Conservation (phyloP, 495 filamentous ascomycete genomes). For the Penicillium atrosanguineum region DNA sequence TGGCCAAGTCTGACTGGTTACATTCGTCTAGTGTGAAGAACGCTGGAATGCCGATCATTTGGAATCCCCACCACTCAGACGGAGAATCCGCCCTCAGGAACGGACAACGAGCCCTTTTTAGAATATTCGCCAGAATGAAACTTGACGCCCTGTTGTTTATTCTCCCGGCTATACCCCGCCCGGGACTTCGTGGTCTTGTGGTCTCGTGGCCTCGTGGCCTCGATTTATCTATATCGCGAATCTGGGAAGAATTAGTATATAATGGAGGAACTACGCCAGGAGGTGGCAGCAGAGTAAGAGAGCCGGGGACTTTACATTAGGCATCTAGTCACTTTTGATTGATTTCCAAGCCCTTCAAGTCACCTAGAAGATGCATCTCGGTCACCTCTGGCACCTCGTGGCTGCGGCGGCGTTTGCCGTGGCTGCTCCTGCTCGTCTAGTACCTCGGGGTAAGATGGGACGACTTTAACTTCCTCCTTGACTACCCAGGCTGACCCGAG, state of each 20-base stretch:
- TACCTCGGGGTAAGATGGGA: conserved; percentile 26
- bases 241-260: neutral
- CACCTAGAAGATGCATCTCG: conserved; percentile 5
- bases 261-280: neutral
- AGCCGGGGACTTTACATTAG: neutral
- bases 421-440: conserved; percentile 24
- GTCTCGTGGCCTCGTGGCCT: neutral
- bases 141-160: neutral
- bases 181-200: neutral
- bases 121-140: neutral
- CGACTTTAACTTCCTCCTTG: too few species aligned
- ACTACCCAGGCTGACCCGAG: neutral
- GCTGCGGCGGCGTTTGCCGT: conserved; percentile 19
- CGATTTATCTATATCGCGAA: neutral
- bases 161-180: neutral
- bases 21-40: conserved; percentile 14
- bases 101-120: conserved; percentile 6
- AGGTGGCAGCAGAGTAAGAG: neutral
- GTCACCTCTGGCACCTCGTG: conserved; percentile 12
- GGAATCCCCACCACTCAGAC: conserved; percentile 21
- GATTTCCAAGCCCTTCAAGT: neutral
- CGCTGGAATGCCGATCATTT: conserved; percentile 21
- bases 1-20: conserved; percentile 2
- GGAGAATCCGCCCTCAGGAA: conserved; percentile 2
- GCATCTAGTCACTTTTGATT: too few species aligned